Percentiles rank a stretch among this genome's conserved stretches.
Evolutionary conservation across 129 eudicot species (phyloP).

Genomic region (Logfia minima): DNA sequence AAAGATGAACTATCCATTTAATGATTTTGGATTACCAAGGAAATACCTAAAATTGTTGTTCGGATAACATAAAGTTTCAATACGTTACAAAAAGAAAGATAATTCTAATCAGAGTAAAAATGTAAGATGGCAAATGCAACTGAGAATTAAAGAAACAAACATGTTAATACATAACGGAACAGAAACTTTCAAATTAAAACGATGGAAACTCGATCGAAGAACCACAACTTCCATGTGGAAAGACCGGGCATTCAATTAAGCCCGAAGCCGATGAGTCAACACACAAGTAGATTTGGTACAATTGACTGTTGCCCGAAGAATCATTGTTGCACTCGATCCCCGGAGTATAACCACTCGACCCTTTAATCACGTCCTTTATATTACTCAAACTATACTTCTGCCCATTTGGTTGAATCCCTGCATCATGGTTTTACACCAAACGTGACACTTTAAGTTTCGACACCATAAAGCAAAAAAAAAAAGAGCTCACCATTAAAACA

Average conservation of each 20-base stretch:
- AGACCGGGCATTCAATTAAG: slow-evolving; percentile 68
- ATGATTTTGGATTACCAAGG: too few relatives aligned
- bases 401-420: slow-evolving; percentile 66
- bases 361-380: slow-evolving; percentile 54
- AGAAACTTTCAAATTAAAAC: slow-evolving; percentile 28
- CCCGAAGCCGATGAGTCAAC: slow-evolving; percentile 57
- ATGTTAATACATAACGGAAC: not conserved
- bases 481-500: not conserved
- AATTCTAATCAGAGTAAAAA: not conserved
- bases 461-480: too few relatives aligned
- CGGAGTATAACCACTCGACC: slow-evolving; percentile 56
- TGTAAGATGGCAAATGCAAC: not conserved
- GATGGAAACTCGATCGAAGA: slow-evolving; percentile 56
- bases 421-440: not conserved
- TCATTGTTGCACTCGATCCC: slow-evolving; percentile 73
- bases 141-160: not conserved
- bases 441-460: not conserved
- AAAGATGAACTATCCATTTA: too few relatives aligned
- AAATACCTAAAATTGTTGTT: too few relatives aligned
- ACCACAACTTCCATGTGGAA: slow-evolving; percentile 68
- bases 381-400: slow-evolving; percentile 39
- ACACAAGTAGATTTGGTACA: slow-evolving; percentile 74
- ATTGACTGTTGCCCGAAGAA: slow-evolving; percentile 52
- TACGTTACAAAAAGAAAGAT: too few relatives aligned
- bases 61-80: too few relatives aligned